Percentiles rank a stretch among this genome's conserved stretches.
These are phyloP conservation scores for Pyrenopolyporus hunteri DNA, from an alignment of 495 filamentous ascomycete species.

Conservation along the genomic window DNA sequence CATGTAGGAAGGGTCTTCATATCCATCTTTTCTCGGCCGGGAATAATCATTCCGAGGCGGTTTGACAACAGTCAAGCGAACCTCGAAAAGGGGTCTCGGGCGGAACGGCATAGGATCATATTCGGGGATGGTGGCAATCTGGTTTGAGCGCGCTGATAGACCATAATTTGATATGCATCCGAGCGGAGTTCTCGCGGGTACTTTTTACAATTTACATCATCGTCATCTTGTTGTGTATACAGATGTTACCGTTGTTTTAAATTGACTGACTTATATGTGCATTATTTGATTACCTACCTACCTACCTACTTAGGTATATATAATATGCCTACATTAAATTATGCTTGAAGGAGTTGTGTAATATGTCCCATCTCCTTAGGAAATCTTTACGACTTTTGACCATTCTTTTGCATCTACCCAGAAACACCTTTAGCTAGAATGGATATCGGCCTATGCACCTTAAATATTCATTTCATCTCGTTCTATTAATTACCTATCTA, in stretches of 20 bases:
- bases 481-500: slow-evolving; percentile 33
- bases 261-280: too few species aligned
- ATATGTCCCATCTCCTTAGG: too few species aligned
- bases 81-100: slow-evolving; percentile 21
- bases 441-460: neutral
- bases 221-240: neutral
- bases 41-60: slow-evolving; percentile 8
- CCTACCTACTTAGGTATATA: too few species aligned
- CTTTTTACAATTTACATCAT: slow-evolving; percentile 13
- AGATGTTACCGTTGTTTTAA: slow-evolving; percentile 2
- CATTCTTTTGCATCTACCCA: neutral
- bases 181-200: slow-evolving; percentile 30
- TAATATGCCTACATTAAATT: too few species aligned
- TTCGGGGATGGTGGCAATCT: slow-evolving; percentile 32
- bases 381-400: too few species aligned
- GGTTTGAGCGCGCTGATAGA: slow-evolving; percentile 33
- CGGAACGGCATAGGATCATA: slow-evolving; percentile 22
- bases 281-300: too few species aligned
- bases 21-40: neutral
- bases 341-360: too few species aligned
- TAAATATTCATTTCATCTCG: neutral
- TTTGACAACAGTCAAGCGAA: slow-evolving; percentile 11
- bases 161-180: slow-evolving; percentile 41
- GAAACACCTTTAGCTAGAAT: neutral
- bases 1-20: neutral